Evolutionary conservation across 768 basidiomycete genomes (phyloP).

Genomic region (Megacollybia marginata): DNA sequence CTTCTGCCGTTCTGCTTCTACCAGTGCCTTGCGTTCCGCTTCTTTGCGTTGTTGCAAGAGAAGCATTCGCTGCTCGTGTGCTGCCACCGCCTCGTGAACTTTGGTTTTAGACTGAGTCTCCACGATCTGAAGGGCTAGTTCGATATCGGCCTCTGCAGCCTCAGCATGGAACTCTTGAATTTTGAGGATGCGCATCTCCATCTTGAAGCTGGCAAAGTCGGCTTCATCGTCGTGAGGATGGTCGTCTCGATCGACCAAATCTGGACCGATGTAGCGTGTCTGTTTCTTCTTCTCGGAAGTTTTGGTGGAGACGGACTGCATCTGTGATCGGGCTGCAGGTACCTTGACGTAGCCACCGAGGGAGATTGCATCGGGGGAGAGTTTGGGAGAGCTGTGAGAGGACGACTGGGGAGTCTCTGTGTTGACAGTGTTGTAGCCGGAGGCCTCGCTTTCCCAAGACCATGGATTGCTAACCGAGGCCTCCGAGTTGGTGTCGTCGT

Average conservation of each 20-base stretch:
- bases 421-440: slow-evolving; percentile 11
- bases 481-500: slow-evolving; percentile 7
- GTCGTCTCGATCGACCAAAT: slow-evolving; percentile 11
- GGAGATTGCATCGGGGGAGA: slow-evolving; percentile 7
- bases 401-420: slow-evolving; percentile 16
- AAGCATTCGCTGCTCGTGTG: slow-evolving; percentile 32
- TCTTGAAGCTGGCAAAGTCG: slow-evolving; percentile 36
- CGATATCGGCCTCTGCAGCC: slow-evolving; percentile 35
- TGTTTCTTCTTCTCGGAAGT: not conserved
- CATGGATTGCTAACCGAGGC: slow-evolving; percentile 16
- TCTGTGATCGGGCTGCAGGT: not conserved
- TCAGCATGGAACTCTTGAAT: slow-evolving; percentile 44
- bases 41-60: slow-evolving; percentile 39
- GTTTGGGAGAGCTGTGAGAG: slow-evolving; percentile 17
- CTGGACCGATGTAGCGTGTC: slow-evolving; percentile 17
- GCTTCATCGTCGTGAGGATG: slow-evolving; percentile 19
- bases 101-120: slow-evolving; percentile 20
- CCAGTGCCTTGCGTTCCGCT: slow-evolving; percentile 36
- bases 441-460: slow-evolving; percentile 8
- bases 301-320: not conserved
- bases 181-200: slow-evolving; percentile 36
- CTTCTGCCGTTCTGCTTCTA: slow-evolving; percentile 30
- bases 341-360: slow-evolving; percentile 15
- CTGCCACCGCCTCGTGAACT: slow-evolving; percentile 22
- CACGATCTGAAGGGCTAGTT: slow-evolving; percentile 28